Base-by-base conservation (phyloP, 2,329 filamentous ascomycete genomes). In the Trichoderma semiorbis region DNA sequence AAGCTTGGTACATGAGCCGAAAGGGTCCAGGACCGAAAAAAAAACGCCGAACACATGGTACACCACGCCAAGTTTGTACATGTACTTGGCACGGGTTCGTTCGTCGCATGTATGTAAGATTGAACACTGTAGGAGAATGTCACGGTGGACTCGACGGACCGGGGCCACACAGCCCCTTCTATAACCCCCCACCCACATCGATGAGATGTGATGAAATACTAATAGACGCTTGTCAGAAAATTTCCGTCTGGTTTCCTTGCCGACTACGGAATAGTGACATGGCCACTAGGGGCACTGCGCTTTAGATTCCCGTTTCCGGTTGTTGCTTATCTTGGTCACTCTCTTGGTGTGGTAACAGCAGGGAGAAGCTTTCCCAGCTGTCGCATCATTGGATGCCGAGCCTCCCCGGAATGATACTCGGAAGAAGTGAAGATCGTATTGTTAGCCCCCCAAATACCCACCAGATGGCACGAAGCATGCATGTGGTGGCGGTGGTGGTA, bases 201-300 rank as follows among this genome's bases (percentile, higher is more conserved):
- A 66, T 53, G 69, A 71, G 62, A 71, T 71, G 62, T 71, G 69
- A 71, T 71, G 24, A 43, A 53, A 71, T 66, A 34, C 58, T 24
- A 67, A 67, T 66, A 67, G 55, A 67, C 67, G 67, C 67, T 69
- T 69, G 67, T 69, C 69, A 71, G 50, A 67, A 71, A 71, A 71
- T 71, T 65, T 71, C 69, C 69, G 69, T 71, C 63, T 71, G 63
- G 69, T 60, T 71, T 53, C 69, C 43, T 65, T 65, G 30, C 55
- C 55, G 53, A 67, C 53, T 66, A 62, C 39, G 69, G 63, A 36
- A 61, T 71, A 71, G 63, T 34, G 62, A 36, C 10, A 32, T 67
- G 47, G 55, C 57, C 67, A 16, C 68, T 64, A 70, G 68, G 68
- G 60, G 60, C 57, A 62, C 39, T 53, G 36, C 39, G 66, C 67